Percentiles rank a stretch among this genome's conserved stretches.
Evolutionary conservation across 2,329 filamentous ascomycete genomes (phyloP).

Genomic region (Aplosporella prunicola): DNA sequence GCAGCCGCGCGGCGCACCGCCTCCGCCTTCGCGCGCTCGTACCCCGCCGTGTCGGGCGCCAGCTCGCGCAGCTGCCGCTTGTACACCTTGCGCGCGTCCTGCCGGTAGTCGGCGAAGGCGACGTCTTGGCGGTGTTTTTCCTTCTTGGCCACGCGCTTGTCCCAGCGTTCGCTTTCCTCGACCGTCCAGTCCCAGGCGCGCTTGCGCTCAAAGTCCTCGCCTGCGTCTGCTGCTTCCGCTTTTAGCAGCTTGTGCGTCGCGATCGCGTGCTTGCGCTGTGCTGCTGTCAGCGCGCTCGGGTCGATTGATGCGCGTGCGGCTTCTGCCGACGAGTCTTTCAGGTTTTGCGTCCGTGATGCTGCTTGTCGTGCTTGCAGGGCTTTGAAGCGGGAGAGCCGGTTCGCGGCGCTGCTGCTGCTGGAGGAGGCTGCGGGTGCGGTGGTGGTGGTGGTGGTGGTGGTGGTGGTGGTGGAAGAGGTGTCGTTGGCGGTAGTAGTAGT

Average conservation of each 20-base stretch:
- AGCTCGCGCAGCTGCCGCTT: constrained; percentile 78
- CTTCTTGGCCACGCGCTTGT: constrained; percentile 81
- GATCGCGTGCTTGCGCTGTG: constrained; percentile 8
- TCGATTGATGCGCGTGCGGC: constrained; percentile 58
- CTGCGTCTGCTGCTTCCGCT: constrained; percentile 73
- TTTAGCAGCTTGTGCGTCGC: constrained; percentile 76
- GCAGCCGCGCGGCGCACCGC: constrained; percentile 78
- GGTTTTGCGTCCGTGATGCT: constrained; percentile 8
- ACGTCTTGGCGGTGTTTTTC: constrained; percentile 71
- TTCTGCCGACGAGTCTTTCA: constrained; percentile 7
- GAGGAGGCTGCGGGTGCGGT: constrained; percentile 77
- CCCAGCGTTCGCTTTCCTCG: constrained; percentile 61
- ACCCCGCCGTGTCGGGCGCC: constrained; percentile 68
- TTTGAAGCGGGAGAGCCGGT: constrained; percentile 2
- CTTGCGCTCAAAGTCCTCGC: constrained; percentile 81
- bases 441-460: constrained; percentile 1
- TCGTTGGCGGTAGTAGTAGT: neutral
- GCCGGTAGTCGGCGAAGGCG: constrained; percentile 79
- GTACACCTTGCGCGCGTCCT: constrained; percentile 86
- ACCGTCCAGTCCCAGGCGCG: constrained; percentile 9
- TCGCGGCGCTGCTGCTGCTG: constrained; percentile 26
- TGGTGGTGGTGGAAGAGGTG: neutral
- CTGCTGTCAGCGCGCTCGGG: constrained; percentile 59
- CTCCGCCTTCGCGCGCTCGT: constrained; percentile 75
- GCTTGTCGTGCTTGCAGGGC: constrained; percentile 9